These are phyloP conservation scores for Petasospora rhodanensis DNA, from an alignment of 1,139 yeast species.

Conservation along the genomic window DNA sequence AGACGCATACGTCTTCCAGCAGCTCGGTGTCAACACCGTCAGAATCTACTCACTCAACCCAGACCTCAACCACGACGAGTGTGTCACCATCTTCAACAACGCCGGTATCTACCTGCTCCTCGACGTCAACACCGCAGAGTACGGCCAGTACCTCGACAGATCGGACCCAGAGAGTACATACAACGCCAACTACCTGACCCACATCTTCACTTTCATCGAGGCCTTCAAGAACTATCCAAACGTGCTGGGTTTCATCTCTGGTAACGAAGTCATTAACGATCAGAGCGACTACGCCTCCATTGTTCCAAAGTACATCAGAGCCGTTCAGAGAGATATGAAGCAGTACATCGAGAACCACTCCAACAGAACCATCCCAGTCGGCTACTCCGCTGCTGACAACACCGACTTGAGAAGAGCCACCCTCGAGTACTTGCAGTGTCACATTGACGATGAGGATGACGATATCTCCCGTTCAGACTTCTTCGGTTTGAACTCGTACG, in stretches of 20 bases:
- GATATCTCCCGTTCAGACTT: constrained; percentile 74
- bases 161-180: constrained; percentile 67
- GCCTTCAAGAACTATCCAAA: constrained; percentile 80
- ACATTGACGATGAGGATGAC: constrained; percentile 43
- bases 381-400: constrained; percentile 91
- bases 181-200: constrained; percentile 58
- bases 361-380: constrained; percentile 79
- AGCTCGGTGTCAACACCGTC: constrained; percentile 71
- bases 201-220: constrained; percentile 80
- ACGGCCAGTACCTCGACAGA: constrained; percentile 65
- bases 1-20: constrained; percentile 74
- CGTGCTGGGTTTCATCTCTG: constrained; percentile 85
- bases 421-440: constrained; percentile 80
- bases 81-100: constrained; percentile 80
- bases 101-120: constrained; percentile 87
- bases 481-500: constrained; percentile 87
- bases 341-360: constrained; percentile 66
- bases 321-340: constrained; percentile 88
- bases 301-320: constrained; percentile 72
- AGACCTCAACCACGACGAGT: constrained; percentile 74
- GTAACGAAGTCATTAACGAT: constrained; percentile 89
- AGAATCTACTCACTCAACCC: constrained; percentile 72
- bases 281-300: constrained; percentile 55
- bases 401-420: constrained; percentile 64
- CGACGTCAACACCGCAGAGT: constrained; percentile 79